Percentiles rank a stretch among this genome's conserved stretches.
phyloP scores from a whole-genome alignment of 2,329 filamentous ascomycete genomes.

The Tolypocladium amazonense region DNA sequence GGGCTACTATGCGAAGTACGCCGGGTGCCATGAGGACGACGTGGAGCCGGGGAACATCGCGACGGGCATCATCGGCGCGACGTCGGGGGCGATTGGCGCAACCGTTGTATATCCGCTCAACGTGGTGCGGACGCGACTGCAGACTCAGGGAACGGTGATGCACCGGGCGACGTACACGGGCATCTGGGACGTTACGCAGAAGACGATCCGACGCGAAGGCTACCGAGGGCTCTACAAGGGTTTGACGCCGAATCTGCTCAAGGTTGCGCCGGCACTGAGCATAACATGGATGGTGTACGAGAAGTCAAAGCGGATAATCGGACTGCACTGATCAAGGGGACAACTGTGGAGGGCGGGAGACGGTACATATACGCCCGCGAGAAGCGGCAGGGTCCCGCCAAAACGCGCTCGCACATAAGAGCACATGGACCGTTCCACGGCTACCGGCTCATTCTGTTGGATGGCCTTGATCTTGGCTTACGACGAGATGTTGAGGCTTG shows the following conservation, averaged over 20 bases:
- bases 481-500: background rate
- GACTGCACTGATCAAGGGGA: conserved; percentile 27
- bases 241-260: conserved; percentile 86
- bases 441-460: background rate
- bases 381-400: background rate
- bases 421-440: background rate
- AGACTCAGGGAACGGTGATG: conserved; percentile 88
- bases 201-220: conserved; percentile 77
- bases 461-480: background rate
- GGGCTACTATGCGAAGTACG: conserved; percentile 54
- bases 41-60: conserved; percentile 70
- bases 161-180: conserved; percentile 86
- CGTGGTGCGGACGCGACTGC: conserved; percentile 78
- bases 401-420: background rate
- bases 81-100: conserved; percentile 84
- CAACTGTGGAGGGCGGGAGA: background rate
- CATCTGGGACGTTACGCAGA: conserved; percentile 77
- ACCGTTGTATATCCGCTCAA: conserved; percentile 94
- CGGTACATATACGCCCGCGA: background rate
- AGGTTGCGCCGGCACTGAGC: conserved; percentile 90
- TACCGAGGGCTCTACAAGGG: conserved; percentile 85
- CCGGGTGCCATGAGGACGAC: conserved; percentile 73
- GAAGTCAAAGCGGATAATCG: conserved; percentile 68
- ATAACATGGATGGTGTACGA: conserved; percentile 94
- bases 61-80: conserved; percentile 81